phyloP scores from a whole-genome alignment of 768 basidiomycete genomes.

The Chalciporus sphaerocephalus region DNA sequence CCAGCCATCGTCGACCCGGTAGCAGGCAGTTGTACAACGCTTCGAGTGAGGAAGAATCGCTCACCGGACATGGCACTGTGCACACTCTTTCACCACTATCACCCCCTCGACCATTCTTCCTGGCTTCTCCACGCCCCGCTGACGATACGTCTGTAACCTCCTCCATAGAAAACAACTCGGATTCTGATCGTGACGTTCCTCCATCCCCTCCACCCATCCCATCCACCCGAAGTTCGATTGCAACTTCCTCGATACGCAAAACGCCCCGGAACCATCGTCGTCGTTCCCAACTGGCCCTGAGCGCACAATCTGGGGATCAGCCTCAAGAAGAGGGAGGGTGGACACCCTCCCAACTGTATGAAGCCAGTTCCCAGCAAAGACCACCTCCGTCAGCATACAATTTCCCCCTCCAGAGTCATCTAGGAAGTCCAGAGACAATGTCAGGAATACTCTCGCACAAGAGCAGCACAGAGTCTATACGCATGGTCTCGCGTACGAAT shows the following conservation, averaged over 20 bases:
- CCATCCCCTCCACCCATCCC: constrained; percentile 14
- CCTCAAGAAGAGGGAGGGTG: constrained; percentile 14
- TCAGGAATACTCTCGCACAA: constrained; percentile 42
- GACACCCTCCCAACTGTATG: constrained; percentile 14
- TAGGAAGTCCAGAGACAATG: constrained; percentile 63
- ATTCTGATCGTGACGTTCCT: constrained; percentile 29
- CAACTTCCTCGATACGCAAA: constrained; percentile 15
- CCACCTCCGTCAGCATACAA: constrained; percentile 41
- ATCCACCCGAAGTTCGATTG: constrained; percentile 15
- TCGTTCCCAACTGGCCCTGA: constrained; percentile 25
- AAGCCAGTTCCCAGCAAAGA: constrained; percentile 3
- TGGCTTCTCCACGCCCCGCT: constrained; percentile 17
- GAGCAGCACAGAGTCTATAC: constrained; percentile 40
- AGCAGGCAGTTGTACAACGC: constrained; percentile 14
- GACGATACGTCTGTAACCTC: constrained; percentile 22
- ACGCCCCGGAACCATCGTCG: constrained; percentile 20
- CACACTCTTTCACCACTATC: constrained; percentile 20
- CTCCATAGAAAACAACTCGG: constrained; percentile 25
- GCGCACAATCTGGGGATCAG: constrained; percentile 14
- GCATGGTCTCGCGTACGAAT: constrained; percentile 23
- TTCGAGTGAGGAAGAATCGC: constrained; percentile 29
- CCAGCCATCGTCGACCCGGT: constrained; percentile 6
- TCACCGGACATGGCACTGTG: constrained; percentile 1
- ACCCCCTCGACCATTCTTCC: constrained; percentile 38
- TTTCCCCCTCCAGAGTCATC: constrained; percentile 57